A percentile compares a stretch with the other conserved stretches of the same genome.
Evolutionary conservation across 2,329 filamentous ascomycete species (phyloP).

Genomic region (Talaromyces verruculosus): DNA sequence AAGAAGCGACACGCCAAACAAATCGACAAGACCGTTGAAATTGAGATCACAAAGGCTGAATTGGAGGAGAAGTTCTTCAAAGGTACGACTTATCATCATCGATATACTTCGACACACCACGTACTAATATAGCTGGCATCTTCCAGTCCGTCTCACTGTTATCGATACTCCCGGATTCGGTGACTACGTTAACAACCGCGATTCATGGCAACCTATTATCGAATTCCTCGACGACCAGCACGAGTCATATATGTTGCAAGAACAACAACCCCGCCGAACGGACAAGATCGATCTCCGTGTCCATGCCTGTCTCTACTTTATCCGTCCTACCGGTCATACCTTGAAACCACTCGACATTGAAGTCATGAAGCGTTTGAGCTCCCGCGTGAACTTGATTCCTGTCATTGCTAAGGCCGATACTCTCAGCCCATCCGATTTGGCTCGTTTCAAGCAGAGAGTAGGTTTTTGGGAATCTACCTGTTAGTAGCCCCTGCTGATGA

Average conservation of each 20-base stretch:
- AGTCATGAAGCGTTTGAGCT: conserved; percentile 99
- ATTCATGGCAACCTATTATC: conserved; percentile 99
- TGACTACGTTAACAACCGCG: conserved; percentile 99
- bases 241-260: conserved; percentile 99
- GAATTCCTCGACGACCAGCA: conserved; percentile 99
- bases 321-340: conserved; percentile 96
- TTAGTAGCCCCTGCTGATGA: conserved; percentile 28
- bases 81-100: conserved; percentile 57
- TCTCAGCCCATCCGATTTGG: conserved; percentile 84
- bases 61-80: conserved; percentile 99
- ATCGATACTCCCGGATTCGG: conserved; percentile 99
- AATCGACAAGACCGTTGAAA: conserved; percentile 99
- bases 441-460: conserved; percentile 94
- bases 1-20: conserved; percentile 99
- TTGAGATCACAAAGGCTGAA: conserved; percentile 99
- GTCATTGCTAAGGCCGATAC: conserved; percentile 99
- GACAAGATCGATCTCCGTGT: conserved; percentile 99
- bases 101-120: not conserved
- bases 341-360: conserved; percentile 98
- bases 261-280: conserved; percentile 95
- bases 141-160: conserved; percentile 87
- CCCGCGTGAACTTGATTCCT: conserved; percentile 95
- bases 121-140: conserved; percentile 1
- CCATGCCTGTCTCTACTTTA: conserved; percentile 98
- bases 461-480: conserved; percentile 15